Evolutionary conservation across 805 yeast genomes (phyloP), one percentile per base, ranked within the genome.

Genomic region (Cyberlindnera euphorbiae): DNA sequence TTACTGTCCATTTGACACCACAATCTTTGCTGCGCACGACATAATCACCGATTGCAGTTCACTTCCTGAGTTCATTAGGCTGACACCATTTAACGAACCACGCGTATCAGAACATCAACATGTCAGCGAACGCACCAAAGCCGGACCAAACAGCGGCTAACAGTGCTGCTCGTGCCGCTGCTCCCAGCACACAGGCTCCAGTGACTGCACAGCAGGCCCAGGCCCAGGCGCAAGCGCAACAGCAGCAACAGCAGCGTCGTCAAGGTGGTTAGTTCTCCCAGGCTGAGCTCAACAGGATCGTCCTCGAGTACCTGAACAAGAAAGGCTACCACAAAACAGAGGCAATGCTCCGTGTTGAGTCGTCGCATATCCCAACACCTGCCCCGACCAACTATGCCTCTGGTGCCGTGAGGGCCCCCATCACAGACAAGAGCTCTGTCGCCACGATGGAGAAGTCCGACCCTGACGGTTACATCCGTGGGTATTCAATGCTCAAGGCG

Each of bases 281-380:
- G 32, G 88, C 90, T 5, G 97, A 93, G 58, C 69, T 93, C 56
- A 90, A 89, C 59, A 69, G 93, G 45, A 86, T 93, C 54, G 97
- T 93, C 23, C 68, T 93, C 52, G 98, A 93, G 51, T 93, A 90
- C 52, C 70, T 93, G 47, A 83, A 80, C 58, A 90, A 93, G 53
- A 88, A 89, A 58, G 99, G 99, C 3, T 93, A 87, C 55, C 89
- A 84, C 49, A 78, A 82, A 48, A 90, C 98, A 0, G 99, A 93
- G 58, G 88, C 96, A 3, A 85, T 89, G 81, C 70, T 93, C 33
- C 75, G 98, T 44, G 77, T 88, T 43, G 99, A 93, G 58, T 75
- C 82, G 45, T 71, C 86, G 1, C 78, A 82, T 41, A 71, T 79
- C 0, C 64, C 66, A 4, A 70, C 80, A 0, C 65, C 76, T 12